Conservation (phyloP, 139 green algal species). For the Nannochloris sp. region DNA sequence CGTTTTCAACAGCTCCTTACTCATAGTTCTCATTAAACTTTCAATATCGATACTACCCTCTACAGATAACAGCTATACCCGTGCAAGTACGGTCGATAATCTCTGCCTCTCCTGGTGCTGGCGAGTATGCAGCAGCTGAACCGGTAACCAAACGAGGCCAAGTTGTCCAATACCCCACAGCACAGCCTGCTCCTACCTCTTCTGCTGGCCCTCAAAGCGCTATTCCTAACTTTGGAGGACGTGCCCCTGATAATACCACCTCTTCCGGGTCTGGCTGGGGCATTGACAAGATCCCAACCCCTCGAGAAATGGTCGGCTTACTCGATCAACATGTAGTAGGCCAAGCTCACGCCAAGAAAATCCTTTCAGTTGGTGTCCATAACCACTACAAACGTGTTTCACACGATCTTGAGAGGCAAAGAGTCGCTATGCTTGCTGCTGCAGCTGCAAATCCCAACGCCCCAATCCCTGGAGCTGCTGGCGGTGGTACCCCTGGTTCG, state of each 20-base stretch:
- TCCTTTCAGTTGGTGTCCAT: conserved; percentile 76
- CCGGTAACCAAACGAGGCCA: no score
- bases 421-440: background rate
- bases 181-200: no score
- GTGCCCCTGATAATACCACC: conserved; percentile 4
- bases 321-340: conserved; percentile 75
- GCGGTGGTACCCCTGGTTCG: background rate
- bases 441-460: background rate
- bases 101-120: no score
- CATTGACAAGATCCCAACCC: conserved; percentile 42
- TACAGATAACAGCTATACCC: no score
- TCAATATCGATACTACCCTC: no score
- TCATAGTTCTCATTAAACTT: no score
- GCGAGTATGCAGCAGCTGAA: no score
- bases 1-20: no score
- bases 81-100: no score
- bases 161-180: no score
- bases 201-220: no score
- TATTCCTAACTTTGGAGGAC: conserved; percentile 38
- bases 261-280: conserved; percentile 13
- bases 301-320: conserved; percentile 55
- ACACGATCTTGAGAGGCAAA: conserved; percentile 29
- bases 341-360: conserved; percentile 65
- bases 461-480: background rate
- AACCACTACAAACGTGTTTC: conserved; percentile 84